A percentile compares a stretch with the other conserved stretches of the same genome.
Evolutionary conservation across 805 yeast species (phyloP).

Genomic region (Lipomyces sp.): DNA sequence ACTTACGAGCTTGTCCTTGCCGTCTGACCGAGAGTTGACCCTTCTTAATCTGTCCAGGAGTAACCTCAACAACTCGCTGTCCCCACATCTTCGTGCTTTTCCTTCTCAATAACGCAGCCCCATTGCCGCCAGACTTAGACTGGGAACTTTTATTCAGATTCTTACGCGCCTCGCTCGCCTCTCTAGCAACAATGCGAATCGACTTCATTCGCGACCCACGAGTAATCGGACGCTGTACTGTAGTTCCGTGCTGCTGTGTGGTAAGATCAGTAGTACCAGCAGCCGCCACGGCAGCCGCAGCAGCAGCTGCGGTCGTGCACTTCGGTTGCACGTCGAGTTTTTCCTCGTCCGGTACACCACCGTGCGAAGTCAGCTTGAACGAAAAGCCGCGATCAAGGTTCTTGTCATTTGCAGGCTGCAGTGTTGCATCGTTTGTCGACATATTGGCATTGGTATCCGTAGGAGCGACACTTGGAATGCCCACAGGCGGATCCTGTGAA

Average conservation of each 20-base stretch:
- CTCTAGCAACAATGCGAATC: slow-evolving; percentile 89
- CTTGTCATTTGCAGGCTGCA: slow-evolving; percentile 7
- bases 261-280: not conserved
- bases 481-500: not conserved
- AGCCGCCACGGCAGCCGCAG: slow-evolving; percentile 8
- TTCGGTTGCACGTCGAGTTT: slow-evolving; percentile 25
- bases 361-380: slow-evolving; percentile 19
- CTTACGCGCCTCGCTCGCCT: slow-evolving; percentile 72
- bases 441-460: not conserved
- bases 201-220: slow-evolving; percentile 75
- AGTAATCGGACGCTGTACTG: slow-evolving; percentile 36
- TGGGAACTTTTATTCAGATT: slow-evolving; percentile 40
- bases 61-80: slow-evolving; percentile 85
- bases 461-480: not conserved
- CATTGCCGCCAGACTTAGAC: slow-evolving; percentile 6
- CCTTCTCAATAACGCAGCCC: slow-evolving; percentile 58
- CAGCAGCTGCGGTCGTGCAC: slow-evolving; percentile 20
- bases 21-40: slow-evolving; percentile 41
- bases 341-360: slow-evolving; percentile 28
- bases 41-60: slow-evolving; percentile 53
- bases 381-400: slow-evolving; percentile 33
- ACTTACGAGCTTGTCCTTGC: slow-evolving; percentile 64
- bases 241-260: not conserved
- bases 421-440: not conserved
- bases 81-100: slow-evolving; percentile 98